These are phyloP conservation scores for Pseudonitzschia pungens DNA, from an alignment of 108 stramenopile genomes.

Conservation along the genomic window DNA sequence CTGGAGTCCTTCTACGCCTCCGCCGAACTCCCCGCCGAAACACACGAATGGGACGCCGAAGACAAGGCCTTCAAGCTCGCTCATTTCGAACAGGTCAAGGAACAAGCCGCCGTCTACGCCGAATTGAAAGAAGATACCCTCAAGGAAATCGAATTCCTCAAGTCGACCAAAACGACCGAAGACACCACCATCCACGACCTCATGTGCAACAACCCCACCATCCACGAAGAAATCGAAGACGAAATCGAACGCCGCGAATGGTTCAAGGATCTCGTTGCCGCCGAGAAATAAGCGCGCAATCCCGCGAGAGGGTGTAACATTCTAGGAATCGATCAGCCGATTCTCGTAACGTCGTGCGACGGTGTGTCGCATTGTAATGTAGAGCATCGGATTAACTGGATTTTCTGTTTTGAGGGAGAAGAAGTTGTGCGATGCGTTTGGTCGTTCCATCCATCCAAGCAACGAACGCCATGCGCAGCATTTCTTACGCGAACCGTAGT, in stretches of 20 bases:
- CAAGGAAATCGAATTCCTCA: constrained; percentile 57
- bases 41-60: constrained; percentile 68
- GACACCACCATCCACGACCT: constrained; percentile 71
- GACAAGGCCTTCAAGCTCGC: constrained; percentile 67
- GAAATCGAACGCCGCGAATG: constrained; percentile 88
- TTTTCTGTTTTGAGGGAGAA: too few species aligned
- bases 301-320: background rate
- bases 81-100: constrained; percentile 79
- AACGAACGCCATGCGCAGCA: too few species aligned
- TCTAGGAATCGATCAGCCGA: too few species aligned
- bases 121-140: constrained; percentile 45
- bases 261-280: constrained; percentile 79
- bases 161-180: constrained; percentile 68
- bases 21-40: constrained; percentile 56
- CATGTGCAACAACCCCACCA: constrained; percentile 84
- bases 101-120: constrained; percentile 41
- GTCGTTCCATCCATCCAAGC: too few species aligned
- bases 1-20: constrained; percentile 73
- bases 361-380: too few species aligned
- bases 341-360: too few species aligned
- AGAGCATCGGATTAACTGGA: too few species aligned
- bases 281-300: constrained; percentile 8
- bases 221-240: constrained; percentile 83
- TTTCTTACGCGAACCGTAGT: too few species aligned
- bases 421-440: too few species aligned